Evolutionary conservation across 805 yeast genomes (phyloP), one percentile per base, ranked within the genome.

Genomic region (Wickerhamomyces mucosus): DNA sequence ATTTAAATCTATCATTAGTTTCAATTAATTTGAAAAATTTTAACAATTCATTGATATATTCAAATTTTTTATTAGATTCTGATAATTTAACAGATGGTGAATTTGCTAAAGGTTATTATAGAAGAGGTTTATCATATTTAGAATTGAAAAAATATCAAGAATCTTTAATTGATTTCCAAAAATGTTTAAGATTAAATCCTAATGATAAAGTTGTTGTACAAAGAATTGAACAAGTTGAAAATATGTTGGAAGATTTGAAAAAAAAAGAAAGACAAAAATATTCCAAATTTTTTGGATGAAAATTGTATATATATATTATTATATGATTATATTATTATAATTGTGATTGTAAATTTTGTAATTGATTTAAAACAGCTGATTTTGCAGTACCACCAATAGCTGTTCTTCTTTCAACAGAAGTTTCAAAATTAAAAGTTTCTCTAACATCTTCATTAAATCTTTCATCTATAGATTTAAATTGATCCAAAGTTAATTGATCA

Each of bases 301-400:
- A 18, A 12, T 24, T 23, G n/a, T n/a, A n/a, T n/a, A n/a, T n/a
- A n/a, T n/a, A n/a, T n/a, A n/a, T n/a, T n/a, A n/a, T n/a, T n/a
- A n/a, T n/a, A 14, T 11, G 17, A 33, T 18, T 21, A 19, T 9
- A 17, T 21, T 33, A 46, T 13, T 42, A 32, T 31, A 56, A 32
- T 40, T 57, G 58, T 5, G 48, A 37, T 43, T 52, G 42, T 31
- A 63, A 42, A 26, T 45, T 50, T 3, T 40, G 29, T 36, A 89
- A 61, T 58, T 92, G 98, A 48, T 74, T 70, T 30, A 74, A 51
- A n/a, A 92, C 83, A 12, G 98, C 96, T 21, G 75, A 58, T 58
- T 78, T 85, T 12, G 97, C 96, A 20, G 98, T 88, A 44, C 99
- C 99, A 39, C 99, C 99, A 35, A 77, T 86, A 15, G 97, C 95